Conservation (phyloP, 2,329 filamentous ascomycete genomes). For the Neurospora sp. region DNA sequence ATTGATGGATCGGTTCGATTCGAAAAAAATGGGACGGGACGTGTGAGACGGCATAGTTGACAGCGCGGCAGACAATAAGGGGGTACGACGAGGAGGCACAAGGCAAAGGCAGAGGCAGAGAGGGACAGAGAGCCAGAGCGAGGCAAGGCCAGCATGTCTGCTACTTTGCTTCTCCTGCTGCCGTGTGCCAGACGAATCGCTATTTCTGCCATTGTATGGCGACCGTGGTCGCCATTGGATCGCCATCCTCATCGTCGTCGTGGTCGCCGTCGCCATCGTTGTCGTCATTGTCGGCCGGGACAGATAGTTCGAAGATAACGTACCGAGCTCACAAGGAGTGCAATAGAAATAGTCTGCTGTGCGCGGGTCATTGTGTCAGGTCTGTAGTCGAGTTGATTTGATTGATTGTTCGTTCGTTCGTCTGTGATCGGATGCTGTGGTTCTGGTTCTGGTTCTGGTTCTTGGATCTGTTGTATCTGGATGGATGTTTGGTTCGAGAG, state of each 20-base stretch:
- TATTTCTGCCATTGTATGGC: background rate
- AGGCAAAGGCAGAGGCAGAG: background rate
- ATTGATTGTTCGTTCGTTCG: background rate
- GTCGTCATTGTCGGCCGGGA: background rate
- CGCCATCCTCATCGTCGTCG: background rate
- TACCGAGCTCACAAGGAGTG: conserved; percentile 82
- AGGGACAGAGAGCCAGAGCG: background rate
- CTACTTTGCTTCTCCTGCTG: background rate
- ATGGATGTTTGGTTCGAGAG: background rate
- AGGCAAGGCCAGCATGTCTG: background rate
- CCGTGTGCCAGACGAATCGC: background rate
- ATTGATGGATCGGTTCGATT: background rate
- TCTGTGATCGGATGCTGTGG: background rate
- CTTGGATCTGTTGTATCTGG: background rate
- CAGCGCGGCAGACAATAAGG: background rate
- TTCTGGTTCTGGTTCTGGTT: background rate
- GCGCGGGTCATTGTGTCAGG: conserved; percentile 74
- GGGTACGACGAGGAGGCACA: background rate
- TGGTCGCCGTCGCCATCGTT: background rate
- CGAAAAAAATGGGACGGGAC: background rate
- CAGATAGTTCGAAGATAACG: conserved; percentile 19
- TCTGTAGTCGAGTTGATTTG: background rate
- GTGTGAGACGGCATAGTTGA: background rate
- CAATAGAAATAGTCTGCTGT: conserved; percentile 81
- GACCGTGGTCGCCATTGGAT: too few species aligned